Conservation (phyloP, 176 grass and related monocot genomes). For the Phoenix roebelenii region DNA sequence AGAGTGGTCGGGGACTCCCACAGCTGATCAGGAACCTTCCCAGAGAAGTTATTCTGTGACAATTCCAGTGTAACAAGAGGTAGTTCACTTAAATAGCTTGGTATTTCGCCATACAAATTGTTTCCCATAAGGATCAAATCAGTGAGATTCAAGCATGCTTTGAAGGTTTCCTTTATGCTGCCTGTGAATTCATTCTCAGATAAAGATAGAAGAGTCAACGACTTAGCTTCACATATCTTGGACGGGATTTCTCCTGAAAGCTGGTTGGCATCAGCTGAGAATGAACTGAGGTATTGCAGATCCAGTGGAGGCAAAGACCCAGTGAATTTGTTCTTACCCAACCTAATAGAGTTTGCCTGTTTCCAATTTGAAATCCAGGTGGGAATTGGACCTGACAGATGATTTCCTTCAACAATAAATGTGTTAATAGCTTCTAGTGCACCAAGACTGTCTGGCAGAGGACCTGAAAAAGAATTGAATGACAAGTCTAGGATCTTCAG, state of each 20-base stretch:
- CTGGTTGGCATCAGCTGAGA: conserved; percentile 73
- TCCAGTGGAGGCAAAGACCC: conserved; percentile 56
- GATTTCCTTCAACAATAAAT: conserved; percentile 63
- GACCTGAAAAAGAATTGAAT: conserved; percentile 54
- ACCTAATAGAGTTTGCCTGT: conserved; percentile 36
- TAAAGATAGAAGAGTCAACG: conserved; percentile 42
- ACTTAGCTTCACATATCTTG: conserved; percentile 53
- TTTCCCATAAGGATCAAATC: conserved; percentile 69
- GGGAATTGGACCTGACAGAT: conserved; percentile 61
- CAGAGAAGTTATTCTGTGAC: conserved; percentile 71
- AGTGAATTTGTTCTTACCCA: conserved; percentile 56
- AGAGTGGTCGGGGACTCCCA: conserved; percentile 65
- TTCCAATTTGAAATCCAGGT: conserved; percentile 71
- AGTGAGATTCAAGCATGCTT: conserved; percentile 58
- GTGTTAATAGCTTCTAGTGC: conserved; percentile 35
- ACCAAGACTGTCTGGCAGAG: conserved; percentile 58
- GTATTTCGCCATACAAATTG: conserved; percentile 77
- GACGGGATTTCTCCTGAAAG: conserved; percentile 62
- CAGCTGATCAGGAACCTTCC: conserved; percentile 47
- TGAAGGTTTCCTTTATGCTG: conserved; percentile 51
- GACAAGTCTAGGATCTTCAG: conserved; percentile 51
- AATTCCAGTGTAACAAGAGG: conserved; percentile 71
- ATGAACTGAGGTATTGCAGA: conserved; percentile 45
- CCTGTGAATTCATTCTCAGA: conserved; percentile 67
- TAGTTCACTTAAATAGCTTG: conserved; percentile 57